Conservation (phyloP, 2,329 filamentous ascomycete genomes). For the Dendryphion nanum region DNA sequence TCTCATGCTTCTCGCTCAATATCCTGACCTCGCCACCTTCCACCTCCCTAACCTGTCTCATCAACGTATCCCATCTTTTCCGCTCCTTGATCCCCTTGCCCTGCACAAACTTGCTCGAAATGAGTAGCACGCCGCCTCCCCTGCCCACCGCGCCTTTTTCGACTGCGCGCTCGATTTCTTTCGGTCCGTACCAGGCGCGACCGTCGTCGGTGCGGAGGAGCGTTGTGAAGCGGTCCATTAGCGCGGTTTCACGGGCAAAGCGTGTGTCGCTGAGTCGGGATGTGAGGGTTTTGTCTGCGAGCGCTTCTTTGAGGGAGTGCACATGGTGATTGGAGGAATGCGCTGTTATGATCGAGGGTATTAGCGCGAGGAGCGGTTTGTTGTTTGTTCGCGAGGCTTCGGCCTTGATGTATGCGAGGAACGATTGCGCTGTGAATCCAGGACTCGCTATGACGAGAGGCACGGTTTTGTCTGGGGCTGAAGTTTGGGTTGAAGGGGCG, state of each 20-base stretch:
- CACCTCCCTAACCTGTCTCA: slow-evolving; percentile 78
- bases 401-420: slow-evolving; percentile 70
- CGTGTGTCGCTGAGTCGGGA: slow-evolving; percentile 80
- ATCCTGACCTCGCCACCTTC: slow-evolving; percentile 85
- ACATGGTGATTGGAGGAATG: slow-evolving; percentile 84
- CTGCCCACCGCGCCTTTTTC: slow-evolving; percentile 84
- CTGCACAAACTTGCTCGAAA: slow-evolving; percentile 85
- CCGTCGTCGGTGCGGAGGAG: slow-evolving; percentile 81
- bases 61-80: slow-evolving; percentile 77
- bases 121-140: slow-evolving; percentile 78
- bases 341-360: slow-evolving; percentile 67
- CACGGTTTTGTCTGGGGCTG: slow-evolving; percentile 27
- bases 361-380: slow-evolving; percentile 64
- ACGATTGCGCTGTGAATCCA: slow-evolving; percentile 79
- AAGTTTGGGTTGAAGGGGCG: too few species aligned
- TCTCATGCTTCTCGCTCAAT: slow-evolving; percentile 93
- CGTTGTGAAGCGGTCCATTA: slow-evolving; percentile 82
- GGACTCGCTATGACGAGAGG: slow-evolving; percentile 85
- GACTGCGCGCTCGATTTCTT: slow-evolving; percentile 78
- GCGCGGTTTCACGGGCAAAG: slow-evolving; percentile 76
- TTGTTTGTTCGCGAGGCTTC: slow-evolving; percentile 66
- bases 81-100: slow-evolving; percentile 74
- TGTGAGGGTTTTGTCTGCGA: slow-evolving; percentile 76
- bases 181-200: slow-evolving; percentile 84
- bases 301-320: slow-evolving; percentile 82